Conservation (phyloP, 2,329 filamentous ascomycete species). For the Fusarium torreyae region DNA sequence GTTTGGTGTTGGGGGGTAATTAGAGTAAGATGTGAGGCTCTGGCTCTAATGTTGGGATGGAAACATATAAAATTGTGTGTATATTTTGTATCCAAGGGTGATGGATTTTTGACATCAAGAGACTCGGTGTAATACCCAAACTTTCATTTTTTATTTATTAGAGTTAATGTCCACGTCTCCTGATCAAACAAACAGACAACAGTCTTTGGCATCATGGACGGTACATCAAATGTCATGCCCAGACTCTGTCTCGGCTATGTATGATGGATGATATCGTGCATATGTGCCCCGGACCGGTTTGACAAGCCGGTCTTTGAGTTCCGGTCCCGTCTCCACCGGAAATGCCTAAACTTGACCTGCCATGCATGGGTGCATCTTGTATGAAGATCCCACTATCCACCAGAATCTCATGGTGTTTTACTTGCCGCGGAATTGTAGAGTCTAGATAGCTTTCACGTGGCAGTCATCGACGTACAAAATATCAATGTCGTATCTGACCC, state of each 20-base stretch:
- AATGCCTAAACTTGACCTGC: neutral
- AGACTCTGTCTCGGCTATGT: constrained; percentile 18
- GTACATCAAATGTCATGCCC: constrained; percentile 10
- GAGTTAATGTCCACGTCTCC: neutral
- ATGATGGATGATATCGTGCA: constrained; percentile 34
- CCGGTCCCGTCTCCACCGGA: constrained; percentile 25
- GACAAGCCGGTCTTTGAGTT: constrained; percentile 35
- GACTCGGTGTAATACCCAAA: neutral
- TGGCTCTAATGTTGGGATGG: constrained; percentile 23
- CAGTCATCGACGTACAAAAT: neutral
- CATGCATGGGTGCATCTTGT: constrained; percentile 10
- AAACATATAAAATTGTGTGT: neutral
- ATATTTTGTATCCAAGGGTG: neutral
- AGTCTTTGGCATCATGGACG: neutral
- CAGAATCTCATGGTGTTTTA: constrained; percentile 16
- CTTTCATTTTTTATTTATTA: neutral
- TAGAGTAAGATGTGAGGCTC: constrained; percentile 25
- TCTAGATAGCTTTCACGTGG: neutral
- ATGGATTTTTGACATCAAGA: neutral
- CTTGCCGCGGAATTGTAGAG: constrained; percentile 6
- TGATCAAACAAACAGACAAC: neutral
- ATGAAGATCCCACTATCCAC: neutral
- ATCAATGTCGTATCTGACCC: neutral
- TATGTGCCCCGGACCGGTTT: constrained; percentile 32
- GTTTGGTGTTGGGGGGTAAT: constrained; percentile 20